A percentile compares a stretch with the other conserved stretches of the same genome.
phyloP scores from a whole-genome alignment of 75 land plant genomes.

The Isoetes taiwanensis region DNA sequence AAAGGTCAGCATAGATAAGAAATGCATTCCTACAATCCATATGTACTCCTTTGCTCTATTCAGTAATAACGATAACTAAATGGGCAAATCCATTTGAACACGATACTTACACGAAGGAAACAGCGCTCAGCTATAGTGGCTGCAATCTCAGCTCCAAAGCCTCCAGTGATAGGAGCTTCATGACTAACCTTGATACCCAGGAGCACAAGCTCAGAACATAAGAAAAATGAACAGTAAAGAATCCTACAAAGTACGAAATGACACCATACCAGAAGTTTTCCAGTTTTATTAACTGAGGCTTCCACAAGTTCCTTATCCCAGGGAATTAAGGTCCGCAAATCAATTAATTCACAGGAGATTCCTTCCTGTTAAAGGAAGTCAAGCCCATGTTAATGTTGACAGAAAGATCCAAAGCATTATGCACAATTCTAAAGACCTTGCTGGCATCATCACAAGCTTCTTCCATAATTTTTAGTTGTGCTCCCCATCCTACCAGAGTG shows the following conservation, averaged over 20 bases:
- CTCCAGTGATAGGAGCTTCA: slow-evolving; percentile 97
- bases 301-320: slow-evolving; percentile 97
- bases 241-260: too few species aligned
- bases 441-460: slow-evolving; percentile 77
- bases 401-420: neutral
- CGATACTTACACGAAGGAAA: slow-evolving; percentile 66
- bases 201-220: neutral
- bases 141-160: slow-evolving; percentile 95
- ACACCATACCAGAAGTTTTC: slow-evolving; percentile 69
- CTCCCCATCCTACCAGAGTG: slow-evolving; percentile 99
- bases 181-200: slow-evolving; percentile 83
- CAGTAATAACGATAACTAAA: too few species aligned
- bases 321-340: slow-evolving; percentile 76
- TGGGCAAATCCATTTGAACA: too few species aligned
- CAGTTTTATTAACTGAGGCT: slow-evolving; percentile 87
- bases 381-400: neutral
- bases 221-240: neutral
- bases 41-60: too few species aligned
- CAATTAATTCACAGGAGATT: slow-evolving; percentile 95
- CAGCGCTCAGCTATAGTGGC: slow-evolving; percentile 87
- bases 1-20: neutral
- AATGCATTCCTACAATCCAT: too few species aligned
- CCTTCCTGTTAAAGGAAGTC: slow-evolving; percentile 61
- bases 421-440: slow-evolving; percentile 39
- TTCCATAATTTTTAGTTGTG: slow-evolving; percentile 76